Conservation (phyloP, 1,284 basidiomycete genomes). For the Melanopsichium pennsylvanicum region DNA sequence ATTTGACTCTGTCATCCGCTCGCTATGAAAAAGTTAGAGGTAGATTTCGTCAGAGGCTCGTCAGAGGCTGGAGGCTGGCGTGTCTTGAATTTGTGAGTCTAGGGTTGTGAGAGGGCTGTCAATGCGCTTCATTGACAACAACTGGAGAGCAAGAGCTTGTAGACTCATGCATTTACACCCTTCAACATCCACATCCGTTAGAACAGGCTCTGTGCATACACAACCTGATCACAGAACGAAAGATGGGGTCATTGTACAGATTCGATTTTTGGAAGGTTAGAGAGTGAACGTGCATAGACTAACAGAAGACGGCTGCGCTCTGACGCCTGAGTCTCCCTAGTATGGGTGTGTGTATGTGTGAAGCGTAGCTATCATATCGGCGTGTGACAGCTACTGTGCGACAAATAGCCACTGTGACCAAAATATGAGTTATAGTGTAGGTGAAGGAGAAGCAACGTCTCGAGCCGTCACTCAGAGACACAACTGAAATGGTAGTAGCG, state of each 20-base stretch:
- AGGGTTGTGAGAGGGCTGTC: no score
- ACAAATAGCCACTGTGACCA: slow-evolving; percentile 1
- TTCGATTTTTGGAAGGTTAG: slow-evolving; percentile 30
- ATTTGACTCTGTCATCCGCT: no score
- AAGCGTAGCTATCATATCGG: slow-evolving; percentile 5
- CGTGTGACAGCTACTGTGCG: slow-evolving; percentile 2
- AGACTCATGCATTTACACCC: no score
- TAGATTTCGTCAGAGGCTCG: no score
- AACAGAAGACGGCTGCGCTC: slow-evolving; percentile 38
- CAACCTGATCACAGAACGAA: neutral
- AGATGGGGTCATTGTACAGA: slow-evolving; percentile 41
- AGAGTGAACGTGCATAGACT: slow-evolving; percentile 22
- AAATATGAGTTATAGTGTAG: slow-evolving; percentile 2
- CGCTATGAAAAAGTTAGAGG: no score
- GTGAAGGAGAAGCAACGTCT: slow-evolving; percentile 8
- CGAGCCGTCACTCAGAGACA: slow-evolving; percentile 38
- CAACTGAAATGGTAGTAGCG: slow-evolving; percentile 17
- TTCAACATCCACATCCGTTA: no score
- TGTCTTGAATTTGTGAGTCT: no score
- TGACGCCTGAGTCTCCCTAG: slow-evolving; percentile 24
- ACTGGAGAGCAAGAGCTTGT: no score
- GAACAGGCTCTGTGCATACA: no score
- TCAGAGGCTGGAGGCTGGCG: no score
- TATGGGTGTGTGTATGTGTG: slow-evolving; percentile 15
- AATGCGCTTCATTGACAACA: no score